These are phyloP conservation scores for Erodium trifolium DNA, from an alignment of 441 rosid species.

Conservation along the genomic window DNA sequence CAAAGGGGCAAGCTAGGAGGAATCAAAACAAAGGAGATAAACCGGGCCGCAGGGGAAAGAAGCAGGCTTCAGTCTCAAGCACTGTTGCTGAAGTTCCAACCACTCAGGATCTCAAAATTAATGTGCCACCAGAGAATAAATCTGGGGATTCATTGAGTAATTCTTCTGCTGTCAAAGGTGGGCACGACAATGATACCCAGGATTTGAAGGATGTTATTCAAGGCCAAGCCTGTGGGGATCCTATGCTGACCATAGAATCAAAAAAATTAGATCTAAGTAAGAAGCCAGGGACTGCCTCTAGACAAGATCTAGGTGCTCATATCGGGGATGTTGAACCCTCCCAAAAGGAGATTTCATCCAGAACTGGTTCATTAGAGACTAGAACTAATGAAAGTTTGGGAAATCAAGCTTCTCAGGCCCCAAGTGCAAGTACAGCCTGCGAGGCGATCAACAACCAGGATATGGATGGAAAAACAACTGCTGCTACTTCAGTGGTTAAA, in stretches of 20 bases:
- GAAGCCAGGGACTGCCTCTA: conserved; percentile 31
- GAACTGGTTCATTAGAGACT: neutral
- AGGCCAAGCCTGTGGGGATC: conserved; percentile 28
- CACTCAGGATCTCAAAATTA: conserved; percentile 36
- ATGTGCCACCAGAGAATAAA: conserved; percentile 26
- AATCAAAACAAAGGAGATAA: conserved; percentile 45
- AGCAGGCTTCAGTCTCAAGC: conserved; percentile 32
- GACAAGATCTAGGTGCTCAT: conserved; percentile 26
- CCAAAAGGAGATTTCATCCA: conserved; percentile 25
- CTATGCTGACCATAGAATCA: conserved; percentile 23
- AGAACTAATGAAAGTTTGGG: conserved; percentile 21
- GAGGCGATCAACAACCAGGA: conserved; percentile 27
- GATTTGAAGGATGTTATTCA: conserved; percentile 26
- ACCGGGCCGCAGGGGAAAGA: conserved; percentile 68
- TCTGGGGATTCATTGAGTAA: conserved; percentile 25
- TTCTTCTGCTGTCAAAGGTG: conserved; percentile 22
- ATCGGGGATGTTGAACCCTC: conserved; percentile 26
- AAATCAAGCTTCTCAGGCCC: conserved; percentile 24
- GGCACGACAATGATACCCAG: conserved; percentile 30
- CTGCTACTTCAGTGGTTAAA: conserved; percentile 17
- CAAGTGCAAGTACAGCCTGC: conserved; percentile 18
- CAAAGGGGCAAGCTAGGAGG: conserved; percentile 46
- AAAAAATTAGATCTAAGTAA: conserved; percentile 21
- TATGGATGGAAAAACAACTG: conserved; percentile 21
- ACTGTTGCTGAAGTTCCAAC: conserved; percentile 43